phyloP scores from a whole-genome alignment of 768 basidiomycete species.

The Lactarius evosmus region DNA sequence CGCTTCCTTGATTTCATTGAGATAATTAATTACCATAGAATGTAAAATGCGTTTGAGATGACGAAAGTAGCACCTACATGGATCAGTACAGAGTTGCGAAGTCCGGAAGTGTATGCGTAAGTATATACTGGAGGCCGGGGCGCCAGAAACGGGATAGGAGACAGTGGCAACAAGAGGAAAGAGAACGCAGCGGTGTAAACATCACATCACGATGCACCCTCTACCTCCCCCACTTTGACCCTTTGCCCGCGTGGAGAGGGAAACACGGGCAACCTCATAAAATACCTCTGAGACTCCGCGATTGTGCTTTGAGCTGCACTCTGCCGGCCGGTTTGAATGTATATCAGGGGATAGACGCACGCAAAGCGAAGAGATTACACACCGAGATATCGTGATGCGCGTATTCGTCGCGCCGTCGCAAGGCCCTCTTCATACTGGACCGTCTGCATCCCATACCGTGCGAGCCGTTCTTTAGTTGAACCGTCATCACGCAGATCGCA shows the following conservation, averaged over 20 bases:
- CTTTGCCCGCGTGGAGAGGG: slow-evolving; percentile 70
- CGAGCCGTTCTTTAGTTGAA: slow-evolving; percentile 65
- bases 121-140: slow-evolving; percentile 10
- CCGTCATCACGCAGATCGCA: slow-evolving; percentile 92
- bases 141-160: slow-evolving; percentile 10
- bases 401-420: slow-evolving; percentile 83
- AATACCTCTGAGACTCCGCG: slow-evolving; percentile 93
- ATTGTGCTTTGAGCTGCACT: slow-evolving; percentile 97
- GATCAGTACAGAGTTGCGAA: slow-evolving; percentile 22
- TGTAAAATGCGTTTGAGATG: slow-evolving; percentile 9
- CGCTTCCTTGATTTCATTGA: background rate
- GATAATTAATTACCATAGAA: slow-evolving; percentile 4
- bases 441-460: slow-evolving; percentile 63
- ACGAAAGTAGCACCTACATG: slow-evolving; percentile 19
- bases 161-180: background rate
- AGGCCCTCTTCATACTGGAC: slow-evolving; percentile 94
- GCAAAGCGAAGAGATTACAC: slow-evolving; percentile 30
- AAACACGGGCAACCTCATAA: slow-evolving; percentile 85
- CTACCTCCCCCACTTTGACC: slow-evolving; percentile 44
- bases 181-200: background rate
- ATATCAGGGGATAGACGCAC: background rate
- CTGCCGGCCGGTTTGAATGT: slow-evolving; percentile 40
- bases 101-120: slow-evolving; percentile 19
- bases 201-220: slow-evolving; percentile 61
- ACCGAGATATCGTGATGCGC: slow-evolving; percentile 92